Conservation (phyloP, 345 rosid species). For the Turritis glabra region DNA sequence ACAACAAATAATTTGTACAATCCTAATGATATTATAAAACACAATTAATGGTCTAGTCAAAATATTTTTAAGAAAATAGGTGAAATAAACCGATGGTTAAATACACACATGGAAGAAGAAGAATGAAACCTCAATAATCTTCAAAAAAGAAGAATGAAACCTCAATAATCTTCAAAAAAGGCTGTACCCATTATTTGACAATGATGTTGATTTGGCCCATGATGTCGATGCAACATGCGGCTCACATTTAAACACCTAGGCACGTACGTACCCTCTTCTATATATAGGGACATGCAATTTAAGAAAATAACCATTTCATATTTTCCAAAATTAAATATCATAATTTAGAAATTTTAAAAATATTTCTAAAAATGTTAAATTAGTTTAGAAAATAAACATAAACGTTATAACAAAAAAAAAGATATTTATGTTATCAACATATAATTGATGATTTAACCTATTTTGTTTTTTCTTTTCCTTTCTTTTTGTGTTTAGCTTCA, state of each 20-base stretch:
- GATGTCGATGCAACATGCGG: constrained; percentile 27
- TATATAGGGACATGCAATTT: not conserved
- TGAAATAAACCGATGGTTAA: too few species aligned
- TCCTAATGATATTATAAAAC: not conserved
- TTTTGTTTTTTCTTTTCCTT: too few species aligned
- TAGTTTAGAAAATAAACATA: not conserved
- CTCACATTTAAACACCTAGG: constrained; percentile 24
- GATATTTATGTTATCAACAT: not conserved
- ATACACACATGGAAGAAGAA: too few species aligned
- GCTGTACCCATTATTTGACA: constrained; percentile 16
- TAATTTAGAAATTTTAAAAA: not conserved
- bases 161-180: not conserved
- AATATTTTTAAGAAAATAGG: too few species aligned
- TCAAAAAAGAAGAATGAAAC: not conserved
- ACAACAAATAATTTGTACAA: not conserved
- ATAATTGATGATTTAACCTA: not conserved
- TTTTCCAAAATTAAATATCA: not conserved
- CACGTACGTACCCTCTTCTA: constrained; percentile 3
- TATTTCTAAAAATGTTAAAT: too few species aligned
- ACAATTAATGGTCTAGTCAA: not conserved
- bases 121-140: too few species aligned
- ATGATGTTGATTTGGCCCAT: constrained; percentile 24
- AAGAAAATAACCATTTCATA: not conserved
- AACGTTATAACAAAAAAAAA: not conserved
- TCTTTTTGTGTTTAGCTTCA: not conserved